These are phyloP conservation scores for Pyrenochaeta sp. DNA, from an alignment of 2,329 filamentous ascomycete species.

Conservation along the genomic window DNA sequence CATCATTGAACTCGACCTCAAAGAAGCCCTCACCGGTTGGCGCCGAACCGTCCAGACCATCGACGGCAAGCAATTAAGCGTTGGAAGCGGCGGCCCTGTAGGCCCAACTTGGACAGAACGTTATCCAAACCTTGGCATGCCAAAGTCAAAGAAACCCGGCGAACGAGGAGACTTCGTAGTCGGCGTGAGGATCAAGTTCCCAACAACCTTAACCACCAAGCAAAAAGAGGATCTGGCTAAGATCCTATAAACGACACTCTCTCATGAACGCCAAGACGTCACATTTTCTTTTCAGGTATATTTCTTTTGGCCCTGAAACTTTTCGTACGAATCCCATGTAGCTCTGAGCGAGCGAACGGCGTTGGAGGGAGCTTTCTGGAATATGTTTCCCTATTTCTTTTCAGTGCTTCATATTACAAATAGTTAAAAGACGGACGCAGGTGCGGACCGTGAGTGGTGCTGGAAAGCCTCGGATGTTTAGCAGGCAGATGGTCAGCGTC, in stretches of 20 bases:
- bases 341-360: conserved; percentile 20
- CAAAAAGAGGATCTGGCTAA: conserved; percentile 85
- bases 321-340: background rate
- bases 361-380: conserved; percentile 22
- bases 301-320: conserved; percentile 5
- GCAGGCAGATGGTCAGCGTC: no score
- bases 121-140: conserved; percentile 92
- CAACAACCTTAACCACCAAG: conserved; percentile 72
- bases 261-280: background rate
- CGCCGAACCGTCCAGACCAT: conserved; percentile 90
- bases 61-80: conserved; percentile 82
- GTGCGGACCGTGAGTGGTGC: no score
- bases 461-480: no score
- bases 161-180: conserved; percentile 88
- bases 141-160: conserved; percentile 85
- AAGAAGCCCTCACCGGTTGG: conserved; percentile 96
- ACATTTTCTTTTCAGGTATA: conserved; percentile 16
- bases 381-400: conserved; percentile 1
- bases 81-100: conserved; percentile 84
- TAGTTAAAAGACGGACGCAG: background rate
- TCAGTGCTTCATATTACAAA: background rate
- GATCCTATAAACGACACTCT: conserved; percentile 63
- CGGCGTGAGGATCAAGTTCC: conserved; percentile 92
- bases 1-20: conserved; percentile 81
- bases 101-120: conserved; percentile 81